Percentiles rank a stretch among this genome's conserved stretches.
phyloP scores from a whole-genome alignment of 1,139 yeast species.

The Suhomyces yuchorum region DNA sequence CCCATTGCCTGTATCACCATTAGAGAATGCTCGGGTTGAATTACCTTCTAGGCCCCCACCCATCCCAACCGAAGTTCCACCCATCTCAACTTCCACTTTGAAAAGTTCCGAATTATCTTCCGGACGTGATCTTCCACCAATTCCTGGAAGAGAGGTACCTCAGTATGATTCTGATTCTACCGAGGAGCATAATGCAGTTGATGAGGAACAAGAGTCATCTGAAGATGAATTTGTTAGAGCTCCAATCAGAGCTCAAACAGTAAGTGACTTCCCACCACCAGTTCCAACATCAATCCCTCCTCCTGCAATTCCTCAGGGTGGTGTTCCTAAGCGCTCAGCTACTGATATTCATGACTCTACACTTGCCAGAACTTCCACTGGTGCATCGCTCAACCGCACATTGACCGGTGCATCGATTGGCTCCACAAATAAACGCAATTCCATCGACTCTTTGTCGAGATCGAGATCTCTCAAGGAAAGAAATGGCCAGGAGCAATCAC shows the following conservation, averaged over 20 bases:
- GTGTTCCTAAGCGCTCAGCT: constrained; percentile 21
- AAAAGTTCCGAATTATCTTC: constrained; percentile 7
- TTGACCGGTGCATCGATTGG: constrained; percentile 31
- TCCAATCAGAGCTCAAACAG: constrained; percentile 11
- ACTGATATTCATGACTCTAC: constrained; percentile 22
- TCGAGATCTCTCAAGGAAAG: constrained; percentile 23
- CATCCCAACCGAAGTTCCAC: constrained; percentile 12
- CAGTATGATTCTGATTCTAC: constrained; percentile 13
- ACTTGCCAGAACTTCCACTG: constrained; percentile 8
- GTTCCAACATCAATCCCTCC: constrained; percentile 18
- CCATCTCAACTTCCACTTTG: constrained; percentile 13
- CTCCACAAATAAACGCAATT: constrained; percentile 19
- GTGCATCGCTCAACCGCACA: constrained; percentile 19
- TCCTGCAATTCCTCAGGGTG: constrained; percentile 17
- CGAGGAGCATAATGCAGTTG: neutral
- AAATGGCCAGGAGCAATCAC: constrained; percentile 25
- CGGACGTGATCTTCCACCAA: constrained; percentile 5
- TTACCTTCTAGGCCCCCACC: constrained; percentile 17
- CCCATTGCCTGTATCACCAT: constrained; percentile 6
- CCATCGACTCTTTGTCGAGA: constrained; percentile 22
- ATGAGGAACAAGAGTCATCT: constrained; percentile 9
- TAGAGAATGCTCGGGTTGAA: neutral
- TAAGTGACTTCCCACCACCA: constrained; percentile 13
- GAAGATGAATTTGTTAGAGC: constrained; percentile 4
- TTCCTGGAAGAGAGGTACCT: constrained; percentile 9